Evolutionary conservation across 2,329 filamentous ascomycete species (phyloP).

Genomic region (Penicillium decumbens): DNA sequence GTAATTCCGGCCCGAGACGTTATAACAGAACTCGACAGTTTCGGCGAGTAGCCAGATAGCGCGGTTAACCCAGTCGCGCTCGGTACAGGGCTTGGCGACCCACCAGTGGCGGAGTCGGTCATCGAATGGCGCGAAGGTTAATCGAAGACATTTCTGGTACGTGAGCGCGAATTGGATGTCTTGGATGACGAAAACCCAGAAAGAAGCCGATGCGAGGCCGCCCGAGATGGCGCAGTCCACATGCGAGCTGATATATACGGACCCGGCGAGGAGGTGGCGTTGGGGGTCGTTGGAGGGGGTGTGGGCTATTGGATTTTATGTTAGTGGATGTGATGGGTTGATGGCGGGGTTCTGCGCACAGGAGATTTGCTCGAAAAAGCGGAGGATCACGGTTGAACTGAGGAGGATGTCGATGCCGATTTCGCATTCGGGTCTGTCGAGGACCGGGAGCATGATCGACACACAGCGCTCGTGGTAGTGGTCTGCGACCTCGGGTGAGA

Average conservation of each 20-base stretch:
- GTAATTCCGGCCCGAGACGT: conserved; percentile 15
- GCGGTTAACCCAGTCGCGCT: conserved; percentile 31
- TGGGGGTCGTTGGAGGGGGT: conserved; percentile 33
- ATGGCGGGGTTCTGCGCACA: conserved; percentile 20
- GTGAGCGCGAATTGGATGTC: conserved; percentile 35
- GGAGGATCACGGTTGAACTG: conserved; percentile 33
- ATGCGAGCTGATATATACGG: conserved; percentile 34
- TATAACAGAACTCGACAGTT: conserved; percentile 33
- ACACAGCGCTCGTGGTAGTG: conserved; percentile 35
- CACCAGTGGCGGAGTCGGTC: conserved; percentile 29
- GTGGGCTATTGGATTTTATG: conserved; percentile 20
- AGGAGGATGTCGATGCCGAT: conserved; percentile 34
- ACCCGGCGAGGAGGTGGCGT: conserved; percentile 34
- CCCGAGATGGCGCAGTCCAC: conserved; percentile 32
- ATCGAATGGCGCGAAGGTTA: conserved; percentile 31
- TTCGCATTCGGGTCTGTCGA: conserved; percentile 29
- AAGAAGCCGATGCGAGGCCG: conserved; percentile 33
- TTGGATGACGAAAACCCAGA: conserved; percentile 37
- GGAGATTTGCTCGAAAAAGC: conserved; percentile 36
- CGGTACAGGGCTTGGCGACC: conserved; percentile 20
- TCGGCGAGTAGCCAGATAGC: conserved; percentile 35
- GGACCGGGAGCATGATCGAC: conserved; percentile 32
- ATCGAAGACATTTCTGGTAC: conserved; percentile 30
- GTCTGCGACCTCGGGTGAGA: conserved; percentile 29
- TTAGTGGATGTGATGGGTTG: not conserved